phyloP scores from a whole-genome alignment of 2,329 filamentous ascomycete species.

The Aureobasidium zeae region DNA sequence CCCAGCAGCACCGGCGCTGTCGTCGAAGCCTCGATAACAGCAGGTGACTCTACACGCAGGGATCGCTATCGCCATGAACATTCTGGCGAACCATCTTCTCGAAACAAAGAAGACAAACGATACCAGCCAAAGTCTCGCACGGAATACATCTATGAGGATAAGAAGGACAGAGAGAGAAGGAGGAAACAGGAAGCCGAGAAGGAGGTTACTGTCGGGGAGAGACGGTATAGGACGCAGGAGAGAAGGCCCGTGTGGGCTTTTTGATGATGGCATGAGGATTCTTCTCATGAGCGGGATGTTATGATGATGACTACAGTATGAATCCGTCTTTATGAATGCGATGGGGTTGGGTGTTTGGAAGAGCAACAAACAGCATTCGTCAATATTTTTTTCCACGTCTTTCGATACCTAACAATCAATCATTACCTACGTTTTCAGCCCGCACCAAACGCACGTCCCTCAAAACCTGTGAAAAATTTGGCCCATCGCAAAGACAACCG shows the following conservation, averaged over 20 bases:
- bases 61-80: constrained; percentile 5
- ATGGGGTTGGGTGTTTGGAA: too few relatives aligned
- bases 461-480: too few relatives aligned
- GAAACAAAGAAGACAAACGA: neutral
- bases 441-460: too few relatives aligned
- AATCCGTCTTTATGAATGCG: too few relatives aligned
- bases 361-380: too few relatives aligned
- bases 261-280: neutral
- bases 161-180: neutral
- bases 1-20: constrained; percentile 6
- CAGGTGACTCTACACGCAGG: too few relatives aligned
- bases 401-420: too few relatives aligned
- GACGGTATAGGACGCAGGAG: constrained; percentile 4
- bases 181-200: neutral
- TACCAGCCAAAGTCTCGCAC: neutral
- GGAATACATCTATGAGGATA: constrained; percentile 9
- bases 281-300: too few relatives aligned
- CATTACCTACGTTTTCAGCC: too few relatives aligned
- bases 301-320: too few relatives aligned
- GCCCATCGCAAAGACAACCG: too few relatives aligned
- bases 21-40: neutral
- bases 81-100: neutral
- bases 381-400: too few relatives aligned
- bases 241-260: constrained; percentile 6
- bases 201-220: neutral